Base-by-base conservation (phyloP, 1,139 yeast species). In the Diutina neorugosa region DNA sequence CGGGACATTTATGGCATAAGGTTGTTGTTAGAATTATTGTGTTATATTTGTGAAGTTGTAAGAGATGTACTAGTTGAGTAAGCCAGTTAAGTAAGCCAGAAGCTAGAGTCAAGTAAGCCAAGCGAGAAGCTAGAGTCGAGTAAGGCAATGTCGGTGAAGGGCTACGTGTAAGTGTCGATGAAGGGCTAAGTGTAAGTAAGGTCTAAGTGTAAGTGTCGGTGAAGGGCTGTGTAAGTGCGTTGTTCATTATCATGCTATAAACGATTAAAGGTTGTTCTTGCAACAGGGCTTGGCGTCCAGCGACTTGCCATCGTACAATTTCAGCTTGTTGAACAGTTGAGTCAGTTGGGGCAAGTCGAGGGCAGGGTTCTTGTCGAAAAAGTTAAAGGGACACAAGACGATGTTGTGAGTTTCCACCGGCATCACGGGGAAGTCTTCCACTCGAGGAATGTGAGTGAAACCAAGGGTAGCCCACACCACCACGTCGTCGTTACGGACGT, bases 361-460 rank as follows among this genome's bases (percentile, higher is more conserved):
- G 44, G 91, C 91, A 27, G 96, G 96, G 68, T 87, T 87, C 65
- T 72, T 81, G 60, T 82, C 82, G 67, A 86, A 88, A 80, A 88
- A 88, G 57, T 88, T 88, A 62, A 77, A 71, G 53, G 96, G 96
- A 53, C 78, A 76, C 57, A 88, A 75, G 57, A 81, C 77, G 60
- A 87, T 82, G 65, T 78, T 84, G 62, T 74, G 78, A 61, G 81
- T 81, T 71, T 88, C 96, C 55, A 83, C 86, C 48, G 96, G 94
- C 96, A 88, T 88, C 57, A 88, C 94, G 53, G 96, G 96, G 86
- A 86, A 88, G 69, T 88, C 96, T 71, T 88, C 96, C 41, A 85
- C 85, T 63, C 91, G 80, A 61, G 95, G 95, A 63, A 87, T 81
- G 66, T 88, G 96, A 25, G 96, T 88, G 71, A 88, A 79, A 34